Percentiles rank a stretch among this genome's conserved stretches.
phyloP scores from a whole-genome alignment of 129 eudicot genomes.

The Helianthus tuberosus region DNA sequence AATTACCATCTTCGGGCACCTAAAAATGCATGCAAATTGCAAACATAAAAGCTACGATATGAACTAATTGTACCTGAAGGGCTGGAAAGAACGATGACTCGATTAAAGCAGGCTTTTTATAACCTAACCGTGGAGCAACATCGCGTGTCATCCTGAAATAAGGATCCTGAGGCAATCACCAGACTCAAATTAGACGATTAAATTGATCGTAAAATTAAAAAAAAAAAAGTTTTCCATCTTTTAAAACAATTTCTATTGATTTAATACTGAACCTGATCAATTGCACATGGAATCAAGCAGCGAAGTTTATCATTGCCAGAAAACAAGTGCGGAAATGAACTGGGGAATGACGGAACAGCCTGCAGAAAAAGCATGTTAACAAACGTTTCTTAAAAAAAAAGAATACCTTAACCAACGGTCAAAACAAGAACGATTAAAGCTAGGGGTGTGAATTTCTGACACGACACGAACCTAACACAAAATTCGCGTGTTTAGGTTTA shows the following conservation, averaged over 20 bases:
- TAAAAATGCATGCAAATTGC: conserved; percentile 15
- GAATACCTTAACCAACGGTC: neutral
- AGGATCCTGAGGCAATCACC: conserved; percentile 70
- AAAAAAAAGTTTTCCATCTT: neutral
- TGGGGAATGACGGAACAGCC: conserved; percentile 98
- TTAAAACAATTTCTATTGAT: neutral
- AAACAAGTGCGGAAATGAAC: conserved; percentile 95
- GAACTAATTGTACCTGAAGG: conserved; percentile 67
- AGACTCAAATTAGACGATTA: neutral
- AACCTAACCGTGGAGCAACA: conserved; percentile 98
- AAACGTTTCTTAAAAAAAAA: neutral
- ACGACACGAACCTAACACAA: no score
- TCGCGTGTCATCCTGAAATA: conserved; percentile 96
- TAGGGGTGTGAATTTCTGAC: no score
- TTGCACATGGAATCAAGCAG: conserved; percentile 95
- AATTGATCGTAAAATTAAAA: no score
- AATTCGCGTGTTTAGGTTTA: no score
- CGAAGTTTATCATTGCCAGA: conserved; percentile 76
- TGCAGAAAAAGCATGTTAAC: conserved; percentile 31
- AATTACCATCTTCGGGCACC: neutral
- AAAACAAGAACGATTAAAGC: neutral
- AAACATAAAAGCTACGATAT: conserved; percentile 10
- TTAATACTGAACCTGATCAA: conserved; percentile 72
- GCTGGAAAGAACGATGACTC: conserved; percentile 95
- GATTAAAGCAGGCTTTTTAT: conserved; percentile 87